phyloP scores from a whole-genome alignment of 2,329 filamentous ascomycete genomes.

The Leptoxyphium fumago region DNA sequence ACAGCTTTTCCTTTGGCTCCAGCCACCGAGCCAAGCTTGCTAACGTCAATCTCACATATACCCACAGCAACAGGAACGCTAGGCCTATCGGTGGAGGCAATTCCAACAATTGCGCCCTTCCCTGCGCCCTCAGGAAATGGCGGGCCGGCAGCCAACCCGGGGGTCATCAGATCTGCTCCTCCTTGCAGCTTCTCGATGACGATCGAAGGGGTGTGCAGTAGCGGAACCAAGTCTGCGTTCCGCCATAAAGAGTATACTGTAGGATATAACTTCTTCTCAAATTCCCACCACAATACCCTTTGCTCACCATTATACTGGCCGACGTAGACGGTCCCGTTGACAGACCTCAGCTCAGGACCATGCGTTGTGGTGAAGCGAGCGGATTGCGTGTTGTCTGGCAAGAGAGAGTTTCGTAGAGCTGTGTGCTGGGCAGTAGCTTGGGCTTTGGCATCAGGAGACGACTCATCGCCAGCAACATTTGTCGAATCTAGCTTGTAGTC shows the following conservation, averaged over 20 bases:
- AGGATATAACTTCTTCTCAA: constrained; percentile 41
- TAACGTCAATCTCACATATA: constrained; percentile 49
- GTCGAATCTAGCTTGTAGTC: constrained; percentile 42
- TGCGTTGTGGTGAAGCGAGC: constrained; percentile 51
- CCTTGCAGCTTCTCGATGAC: constrained; percentile 48
- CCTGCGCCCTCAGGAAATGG: constrained; percentile 46
- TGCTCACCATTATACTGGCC: constrained; percentile 43
- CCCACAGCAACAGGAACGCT: constrained; percentile 51
- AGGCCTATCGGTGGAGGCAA: constrained; percentile 44
- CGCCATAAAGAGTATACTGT: constrained; percentile 53
- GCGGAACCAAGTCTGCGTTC: constrained; percentile 43
- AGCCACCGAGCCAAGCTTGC: constrained; percentile 38
- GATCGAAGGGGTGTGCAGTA: constrained; percentile 48
- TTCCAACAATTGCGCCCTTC: constrained; percentile 46
- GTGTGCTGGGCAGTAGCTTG: constrained; percentile 31
- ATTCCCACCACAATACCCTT: constrained; percentile 49
- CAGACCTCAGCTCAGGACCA: constrained; percentile 45
- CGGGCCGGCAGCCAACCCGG: constrained; percentile 48
- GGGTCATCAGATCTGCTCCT: constrained; percentile 55
- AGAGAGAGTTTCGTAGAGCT: constrained; percentile 41
- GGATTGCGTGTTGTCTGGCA: constrained; percentile 48
- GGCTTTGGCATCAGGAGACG: constrained; percentile 27
- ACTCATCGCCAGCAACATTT: constrained; percentile 11
- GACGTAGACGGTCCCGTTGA: constrained; percentile 50
- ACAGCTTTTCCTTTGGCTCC: constrained; percentile 51